These are phyloP conservation scores for Anastatica hierochuntica DNA, from an alignment of 345 rosid species.

Conservation along the genomic window DNA sequence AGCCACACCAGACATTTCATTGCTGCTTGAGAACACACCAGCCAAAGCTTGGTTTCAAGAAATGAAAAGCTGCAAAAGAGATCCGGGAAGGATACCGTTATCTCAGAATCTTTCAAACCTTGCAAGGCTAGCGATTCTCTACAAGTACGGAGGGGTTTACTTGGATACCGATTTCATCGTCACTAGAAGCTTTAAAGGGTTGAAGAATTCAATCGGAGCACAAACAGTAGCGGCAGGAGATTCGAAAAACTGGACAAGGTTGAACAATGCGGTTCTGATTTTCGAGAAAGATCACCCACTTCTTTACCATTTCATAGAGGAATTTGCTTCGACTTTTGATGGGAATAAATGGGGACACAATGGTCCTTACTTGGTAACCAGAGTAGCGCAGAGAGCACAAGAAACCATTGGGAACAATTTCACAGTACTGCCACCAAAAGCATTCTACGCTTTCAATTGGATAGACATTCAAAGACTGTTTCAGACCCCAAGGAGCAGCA, in stretches of 20 bases:
- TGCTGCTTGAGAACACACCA: conserved; percentile 52
- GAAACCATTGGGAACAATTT: conserved; percentile 35
- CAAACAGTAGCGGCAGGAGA: conserved; percentile 40
- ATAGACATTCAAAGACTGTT: conserved; percentile 41
- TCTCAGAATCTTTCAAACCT: conserved; percentile 72
- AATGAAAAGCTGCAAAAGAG: conserved; percentile 47
- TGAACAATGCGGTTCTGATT: conserved; percentile 68
- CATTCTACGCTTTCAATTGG: conserved; percentile 76
- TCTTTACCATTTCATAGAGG: conserved; percentile 49
- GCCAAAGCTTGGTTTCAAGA: conserved; percentile 58
- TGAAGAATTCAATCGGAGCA: conserved; percentile 69
- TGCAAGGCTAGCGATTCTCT: conserved; percentile 48
- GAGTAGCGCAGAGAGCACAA: conserved; percentile 39
- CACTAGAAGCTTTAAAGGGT: conserved; percentile 36
- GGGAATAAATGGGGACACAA: conserved; percentile 85
- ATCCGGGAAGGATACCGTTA: conserved; percentile 71
- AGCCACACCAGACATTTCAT: conserved; percentile 50
- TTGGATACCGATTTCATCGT: conserved; percentile 71
- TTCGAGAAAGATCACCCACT: conserved; percentile 64
- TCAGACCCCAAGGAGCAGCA: conserved; percentile 32
- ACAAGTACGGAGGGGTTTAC: conserved; percentile 75
- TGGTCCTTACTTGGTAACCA: conserved; percentile 71
- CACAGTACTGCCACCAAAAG: conserved; percentile 46
- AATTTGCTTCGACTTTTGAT: conserved; percentile 61
- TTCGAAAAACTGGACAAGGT: conserved; percentile 54